Evolutionary conservation across 1,284 basidiomycete species (phyloP).

Genomic region (Bondarzewia mesenterica): DNA sequence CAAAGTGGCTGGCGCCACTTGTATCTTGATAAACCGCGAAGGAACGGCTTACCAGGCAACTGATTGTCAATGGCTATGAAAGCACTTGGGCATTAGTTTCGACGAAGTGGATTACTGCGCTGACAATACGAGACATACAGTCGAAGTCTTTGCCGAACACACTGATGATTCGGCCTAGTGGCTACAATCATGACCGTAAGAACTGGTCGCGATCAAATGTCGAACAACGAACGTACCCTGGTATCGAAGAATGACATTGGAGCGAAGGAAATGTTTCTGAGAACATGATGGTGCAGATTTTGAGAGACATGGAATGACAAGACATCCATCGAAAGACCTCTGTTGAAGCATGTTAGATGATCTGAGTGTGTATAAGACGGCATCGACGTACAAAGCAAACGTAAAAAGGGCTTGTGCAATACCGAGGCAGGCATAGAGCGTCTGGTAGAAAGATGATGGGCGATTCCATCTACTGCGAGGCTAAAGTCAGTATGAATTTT

Average conservation of each 20-base stretch:
- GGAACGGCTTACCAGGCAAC: constrained; percentile 46
- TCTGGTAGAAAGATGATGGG: constrained; percentile 60
- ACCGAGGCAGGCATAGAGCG: constrained; percentile 62
- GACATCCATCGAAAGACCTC: constrained; percentile 42
- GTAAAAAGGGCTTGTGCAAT: constrained; percentile 55
- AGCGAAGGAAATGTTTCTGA: constrained; percentile 23
- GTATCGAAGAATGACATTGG: constrained; percentile 91
- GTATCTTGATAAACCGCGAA: no score
- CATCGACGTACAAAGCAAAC: constrained; percentile 42
- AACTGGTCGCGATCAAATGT: neutral
- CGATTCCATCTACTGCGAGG: constrained; percentile 34
- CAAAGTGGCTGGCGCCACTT: no score
- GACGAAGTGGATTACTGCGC: no score
- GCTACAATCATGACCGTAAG: constrained; percentile 30
- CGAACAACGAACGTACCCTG: constrained; percentile 33
- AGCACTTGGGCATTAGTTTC: no score
- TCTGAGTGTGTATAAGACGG: constrained; percentile 38
- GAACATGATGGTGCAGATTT: constrained; percentile 32
- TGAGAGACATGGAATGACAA: constrained; percentile 62
- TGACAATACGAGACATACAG: constrained; percentile 6
- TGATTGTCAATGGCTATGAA: constrained; percentile 68
- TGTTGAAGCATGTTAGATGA: constrained; percentile 40
- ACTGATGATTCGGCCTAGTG: constrained; percentile 86
- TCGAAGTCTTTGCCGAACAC: constrained; percentile 82
- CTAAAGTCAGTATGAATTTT: neutral